Percentiles rank a stretch among this genome's conserved stretches.
These are phyloP conservation scores for Dendrobium huoshanense DNA, from an alignment of 106 monocot genomes.

Conservation along the genomic window DNA sequence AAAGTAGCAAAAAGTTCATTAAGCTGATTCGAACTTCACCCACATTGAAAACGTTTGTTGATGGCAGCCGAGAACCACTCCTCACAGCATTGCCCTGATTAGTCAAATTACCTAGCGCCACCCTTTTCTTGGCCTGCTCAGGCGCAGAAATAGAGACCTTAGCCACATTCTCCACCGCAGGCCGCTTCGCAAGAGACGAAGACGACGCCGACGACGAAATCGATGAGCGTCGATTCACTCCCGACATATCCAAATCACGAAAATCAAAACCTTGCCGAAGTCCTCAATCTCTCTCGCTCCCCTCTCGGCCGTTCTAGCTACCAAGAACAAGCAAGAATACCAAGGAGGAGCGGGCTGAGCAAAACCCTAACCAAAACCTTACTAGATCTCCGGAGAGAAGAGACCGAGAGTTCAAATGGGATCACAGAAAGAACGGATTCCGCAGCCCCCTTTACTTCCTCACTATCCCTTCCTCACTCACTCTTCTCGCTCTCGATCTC, in stretches of 20 bases:
- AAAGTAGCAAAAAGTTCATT: not conserved
- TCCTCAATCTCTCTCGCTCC: not conserved
- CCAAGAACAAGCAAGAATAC: constrained; percentile 11
- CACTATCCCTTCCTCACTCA: not conserved
- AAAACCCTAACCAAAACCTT: constrained; percentile 2
- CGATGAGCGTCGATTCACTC: constrained; percentile 11
- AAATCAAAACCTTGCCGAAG: not conserved
- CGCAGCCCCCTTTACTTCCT: not conserved
- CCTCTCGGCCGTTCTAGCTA: not conserved
- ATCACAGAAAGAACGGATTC: not conserved
- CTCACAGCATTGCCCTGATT: constrained; percentile 25
- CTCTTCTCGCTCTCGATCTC: not conserved
- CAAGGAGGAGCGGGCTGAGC: not conserved
- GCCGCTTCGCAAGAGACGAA: constrained; percentile 21
- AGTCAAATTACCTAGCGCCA: constrained; percentile 50
- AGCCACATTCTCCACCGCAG: constrained; percentile 16
- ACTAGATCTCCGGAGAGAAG: not conserved
- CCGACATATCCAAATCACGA: constrained; percentile 12
- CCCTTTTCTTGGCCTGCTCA: constrained; percentile 62
- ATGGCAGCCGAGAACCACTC: constrained; percentile 1
- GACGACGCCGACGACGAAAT: not conserved
- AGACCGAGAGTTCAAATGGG: not conserved
- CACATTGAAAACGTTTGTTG: constrained; percentile 21
- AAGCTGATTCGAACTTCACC: constrained; percentile 12
- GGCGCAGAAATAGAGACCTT: constrained; percentile 12